Evolutionary conservation across 2,329 filamentous ascomycete genomes (phyloP), one percentile per base, ranked within the genome.

Genomic region (Colletotrichum musae): DNA sequence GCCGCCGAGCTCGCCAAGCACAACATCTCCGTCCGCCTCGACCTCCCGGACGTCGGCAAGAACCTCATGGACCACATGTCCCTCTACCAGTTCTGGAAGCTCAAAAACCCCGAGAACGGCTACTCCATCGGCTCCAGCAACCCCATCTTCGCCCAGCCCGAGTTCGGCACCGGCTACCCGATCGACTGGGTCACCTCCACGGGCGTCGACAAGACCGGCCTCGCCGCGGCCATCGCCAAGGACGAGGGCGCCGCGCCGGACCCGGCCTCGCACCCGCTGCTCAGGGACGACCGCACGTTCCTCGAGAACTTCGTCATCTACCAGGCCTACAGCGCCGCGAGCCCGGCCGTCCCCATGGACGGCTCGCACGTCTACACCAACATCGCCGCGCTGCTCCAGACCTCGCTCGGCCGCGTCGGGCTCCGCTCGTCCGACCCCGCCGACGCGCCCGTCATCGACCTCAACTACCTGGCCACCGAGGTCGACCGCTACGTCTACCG

Each of bases 51-150:
- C 0, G 85, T 87, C 0, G 85, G 85, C 4, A 83, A 83, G 74
- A 86, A 86, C 62, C 77, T 87, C 2, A 80, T 84, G 73, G 85
- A 87, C 71, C 75, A 78, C 57, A 63, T 74, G 93, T 93, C 73
- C 62, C 71, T 75, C 68, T 68, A 71, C 50, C 74, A 78, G 45
- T 72, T 74, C 51, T 78, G 76, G 75, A 56, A 75, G 21, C 41
- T 82, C 4, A 74, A 74, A 21, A 71, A 80, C 48, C 77, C 77
- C 15, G 76, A 75, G 6, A 75, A 75, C 0, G 81, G 80, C 1
- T 75, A 74, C 69, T 73, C 76, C 2, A 59, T 80, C 6, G 79
- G 79, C 4, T 78, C 81, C 0, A 43, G 72, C 1, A 82, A 81
- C 43, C 75, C 79, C 3, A 59, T 79, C 9, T 82, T 81, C 60